These are phyloP conservation scores for Casuarina equisetifolia DNA, from an alignment of 306 rosid genomes.

Conservation along the genomic window DNA sequence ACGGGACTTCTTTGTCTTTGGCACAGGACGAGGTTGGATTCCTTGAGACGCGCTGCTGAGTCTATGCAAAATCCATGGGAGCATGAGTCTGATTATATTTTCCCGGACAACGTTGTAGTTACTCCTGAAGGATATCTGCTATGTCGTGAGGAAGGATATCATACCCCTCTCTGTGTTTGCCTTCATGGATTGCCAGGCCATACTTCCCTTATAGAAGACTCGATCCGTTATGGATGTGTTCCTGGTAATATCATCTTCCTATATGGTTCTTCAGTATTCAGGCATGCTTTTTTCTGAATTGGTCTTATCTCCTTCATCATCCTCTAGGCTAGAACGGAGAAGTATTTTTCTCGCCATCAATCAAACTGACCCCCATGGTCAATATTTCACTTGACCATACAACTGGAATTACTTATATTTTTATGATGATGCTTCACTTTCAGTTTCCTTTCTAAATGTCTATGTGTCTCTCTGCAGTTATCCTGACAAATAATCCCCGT, in stretches of 20 bases:
- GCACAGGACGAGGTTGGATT: too few species aligned
- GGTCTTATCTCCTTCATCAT: background rate
- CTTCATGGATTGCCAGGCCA: conserved; percentile 21
- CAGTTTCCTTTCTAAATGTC: background rate
- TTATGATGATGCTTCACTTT: background rate
- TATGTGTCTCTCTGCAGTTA: conserved; percentile 32
- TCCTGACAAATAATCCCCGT: conserved; percentile 26
- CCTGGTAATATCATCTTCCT: conserved; percentile 31
- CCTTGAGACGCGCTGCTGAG: too few species aligned
- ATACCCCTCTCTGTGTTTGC: conserved; percentile 13
- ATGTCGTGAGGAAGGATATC: too few species aligned
- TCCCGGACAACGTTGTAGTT: too few species aligned
- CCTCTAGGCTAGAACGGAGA: too few species aligned
- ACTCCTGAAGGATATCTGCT: background rate
- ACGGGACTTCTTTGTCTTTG: too few species aligned
- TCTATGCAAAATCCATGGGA: too few species aligned
- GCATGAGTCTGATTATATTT: too few species aligned
- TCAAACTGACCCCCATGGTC: too few species aligned
- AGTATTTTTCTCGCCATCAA: too few species aligned
- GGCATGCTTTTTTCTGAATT: background rate
- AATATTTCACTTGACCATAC: too few species aligned
- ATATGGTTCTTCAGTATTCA: background rate
- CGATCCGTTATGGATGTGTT: conserved; percentile 39
- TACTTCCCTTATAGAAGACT: conserved; percentile 27
- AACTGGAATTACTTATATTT: too few species aligned